Evolutionary conservation across 1,284 basidiomycete genomes (phyloP), one percentile per base, ranked within the genome.

Genomic region (Singerocomus inundabilis): DNA sequence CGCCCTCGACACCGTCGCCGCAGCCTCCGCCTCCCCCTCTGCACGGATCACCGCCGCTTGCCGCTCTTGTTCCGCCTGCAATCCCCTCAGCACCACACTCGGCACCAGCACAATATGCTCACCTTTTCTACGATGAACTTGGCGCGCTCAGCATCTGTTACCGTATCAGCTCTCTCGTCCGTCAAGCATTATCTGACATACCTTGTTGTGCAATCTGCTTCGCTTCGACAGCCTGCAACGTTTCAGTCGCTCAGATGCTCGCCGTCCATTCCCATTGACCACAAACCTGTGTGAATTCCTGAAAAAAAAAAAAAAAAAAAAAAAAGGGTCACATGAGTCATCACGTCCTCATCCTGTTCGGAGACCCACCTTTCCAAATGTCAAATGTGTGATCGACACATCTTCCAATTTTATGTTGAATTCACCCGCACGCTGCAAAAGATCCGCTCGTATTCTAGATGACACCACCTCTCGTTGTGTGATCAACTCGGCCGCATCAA

Each of bases 61-160:
- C 51, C 95, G 86, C 72, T 99, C 97, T 88, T 99, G 97, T 70
- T 99, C 96, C 31, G 97, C 93, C 90, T 93, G 55, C 35, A 28
- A 46, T 40, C 46, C 24, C 9, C 21, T 70, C 44, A 66, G 59
- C 34, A 44, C 42, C 36, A 18, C 48, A 49, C 40, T 26, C 49
- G 38, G 18, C 24, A 10, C 37, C n/a, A 43, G 31, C 32, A 28
- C 29, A 26, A 1, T 46, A 34, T 11, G 55, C 76, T 51, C 49
- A 88, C 91, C 81, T 93, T 95, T 72, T 99, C 97, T 57, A 99
- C 96, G 58, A 99, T 91, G 71, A 99, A 99, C 72, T 97, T 98
- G 56, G 96, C 96, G 40, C 97, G 84, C 74, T 99, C 97, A 53
- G 95, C 95, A 73, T 97, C 94, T 90, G 61, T 34, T 48, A 5